Percentiles rank a stretch among this genome's conserved stretches.
phyloP scores from a whole-genome alignment of 2,329 filamentous ascomycete genomes.

The Mycosphaerelloides madeirae region DNA sequence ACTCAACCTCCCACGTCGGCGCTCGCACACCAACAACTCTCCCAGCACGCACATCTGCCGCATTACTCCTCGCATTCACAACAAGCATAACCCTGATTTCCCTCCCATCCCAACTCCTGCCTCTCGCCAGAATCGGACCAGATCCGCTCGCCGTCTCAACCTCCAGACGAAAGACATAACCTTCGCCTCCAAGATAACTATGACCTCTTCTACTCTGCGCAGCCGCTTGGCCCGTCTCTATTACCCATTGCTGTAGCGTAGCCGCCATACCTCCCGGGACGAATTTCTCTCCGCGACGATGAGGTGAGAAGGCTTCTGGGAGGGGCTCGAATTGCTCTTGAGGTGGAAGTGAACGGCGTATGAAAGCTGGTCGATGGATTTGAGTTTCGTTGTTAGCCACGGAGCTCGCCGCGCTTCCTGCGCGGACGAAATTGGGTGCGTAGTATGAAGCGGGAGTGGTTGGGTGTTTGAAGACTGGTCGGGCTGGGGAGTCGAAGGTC shows the following conservation, averaged over 20 bases:
- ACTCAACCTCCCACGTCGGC: conserved; percentile 40
- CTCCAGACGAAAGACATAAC: conserved; percentile 21
- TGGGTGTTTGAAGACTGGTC: conserved; percentile 16
- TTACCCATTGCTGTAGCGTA: conserved; percentile 48
- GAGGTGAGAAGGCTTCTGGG: conserved; percentile 52
- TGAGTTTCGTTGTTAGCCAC: conserved; percentile 3
- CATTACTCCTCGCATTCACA: conserved; percentile 19
- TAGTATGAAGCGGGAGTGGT: conserved; percentile 16
- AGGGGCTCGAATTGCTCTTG: conserved; percentile 36
- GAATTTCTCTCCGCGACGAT: conserved; percentile 47
- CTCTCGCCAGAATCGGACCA: conserved; percentile 18
- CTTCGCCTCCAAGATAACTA: conserved; percentile 20
- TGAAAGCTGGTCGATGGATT: conserved; percentile 35
- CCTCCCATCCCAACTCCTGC: conserved; percentile 10
- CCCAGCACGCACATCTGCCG: conserved; percentile 21
- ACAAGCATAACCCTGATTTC: conserved; percentile 20
- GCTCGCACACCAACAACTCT: conserved; percentile 35
- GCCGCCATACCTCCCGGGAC: conserved; percentile 47
- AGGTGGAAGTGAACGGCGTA: conserved; percentile 33
- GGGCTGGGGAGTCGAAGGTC: conserved; percentile 8
- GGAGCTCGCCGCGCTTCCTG: conserved; percentile 11
- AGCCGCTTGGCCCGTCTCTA: conserved; percentile 38
- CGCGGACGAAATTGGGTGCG: conserved; percentile 10
- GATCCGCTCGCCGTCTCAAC: conserved; percentile 15
- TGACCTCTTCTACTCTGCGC: conserved; percentile 22